Conservation (phyloP, 2,329 filamentous ascomycete genomes). For the Xylariaceae sp. region DNA sequence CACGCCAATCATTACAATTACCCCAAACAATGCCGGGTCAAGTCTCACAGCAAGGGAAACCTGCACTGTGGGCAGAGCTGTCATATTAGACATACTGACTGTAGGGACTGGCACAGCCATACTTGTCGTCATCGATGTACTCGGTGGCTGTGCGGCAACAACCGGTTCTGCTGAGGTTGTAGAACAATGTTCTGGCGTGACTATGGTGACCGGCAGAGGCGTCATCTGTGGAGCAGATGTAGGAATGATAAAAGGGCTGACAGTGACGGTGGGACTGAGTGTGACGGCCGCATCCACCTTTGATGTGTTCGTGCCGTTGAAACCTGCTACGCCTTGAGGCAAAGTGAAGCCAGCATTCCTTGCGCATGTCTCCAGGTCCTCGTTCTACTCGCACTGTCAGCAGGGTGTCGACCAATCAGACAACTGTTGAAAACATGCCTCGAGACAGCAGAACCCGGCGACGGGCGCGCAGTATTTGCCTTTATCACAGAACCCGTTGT, state of each 20-base stretch:
- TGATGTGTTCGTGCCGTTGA: conserved; percentile 4
- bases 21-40: conserved; percentile 3
- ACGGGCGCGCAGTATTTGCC: conserved; percentile 35
- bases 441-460: conserved; percentile 33
- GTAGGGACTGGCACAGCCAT: conserved; percentile 5
- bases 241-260: conserved; percentile 17
- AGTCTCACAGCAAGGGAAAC: conserved; percentile 13
- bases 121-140: neutral
- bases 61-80: conserved; percentile 13
- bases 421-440: conserved; percentile 22
- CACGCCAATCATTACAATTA: conserved; percentile 3
- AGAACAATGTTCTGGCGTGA: too few species aligned
- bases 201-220: neutral
- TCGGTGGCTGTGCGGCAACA: too few species aligned
- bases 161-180: too few species aligned
- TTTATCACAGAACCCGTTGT: conserved; percentile 31
- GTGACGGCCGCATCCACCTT: conserved; percentile 4
- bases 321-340: conserved; percentile 13
- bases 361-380: conserved; percentile 31
- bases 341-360: conserved; percentile 29
- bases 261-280: conserved; percentile 12
- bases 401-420: conserved; percentile 2
- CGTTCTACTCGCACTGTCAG: conserved; percentile 23
- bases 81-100: conserved; percentile 4
- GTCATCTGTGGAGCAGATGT: conserved; percentile 6